These are phyloP conservation scores for Pestalotiopsis sp. DNA, from an alignment of 2,329 filamentous ascomycete genomes.

Conservation along the genomic window DNA sequence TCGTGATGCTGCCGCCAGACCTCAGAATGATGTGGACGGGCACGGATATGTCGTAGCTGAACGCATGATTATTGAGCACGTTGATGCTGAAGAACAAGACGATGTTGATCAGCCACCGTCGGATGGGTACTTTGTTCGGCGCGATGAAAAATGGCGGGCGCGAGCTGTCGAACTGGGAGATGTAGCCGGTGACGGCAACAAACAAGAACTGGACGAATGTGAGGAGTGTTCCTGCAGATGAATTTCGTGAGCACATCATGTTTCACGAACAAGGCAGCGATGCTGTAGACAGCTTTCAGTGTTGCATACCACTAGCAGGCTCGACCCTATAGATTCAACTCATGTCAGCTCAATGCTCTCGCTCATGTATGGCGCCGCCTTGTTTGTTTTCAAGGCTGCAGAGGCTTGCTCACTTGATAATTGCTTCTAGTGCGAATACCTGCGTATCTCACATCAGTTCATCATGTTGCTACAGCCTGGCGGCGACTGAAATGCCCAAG, in stretches of 20 bases:
- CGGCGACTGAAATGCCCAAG: background rate
- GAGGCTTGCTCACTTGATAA: conserved; percentile 74
- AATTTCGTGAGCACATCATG: conserved; percentile 14
- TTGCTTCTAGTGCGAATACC: conserved; percentile 95
- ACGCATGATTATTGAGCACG: conserved; percentile 95
- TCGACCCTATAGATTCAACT: conserved; percentile 64
- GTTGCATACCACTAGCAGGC: conserved; percentile 72
- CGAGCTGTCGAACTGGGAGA: conserved; percentile 71
- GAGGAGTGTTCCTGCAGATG: conserved; percentile 72
- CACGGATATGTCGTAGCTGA: conserved; percentile 94
- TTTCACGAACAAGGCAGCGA: background rate
- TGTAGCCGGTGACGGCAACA: conserved; percentile 76
- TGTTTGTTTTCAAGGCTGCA: background rate
- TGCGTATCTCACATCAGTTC: conserved; percentile 42
- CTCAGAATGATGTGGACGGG: conserved; percentile 96
- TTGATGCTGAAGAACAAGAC: conserved; percentile 92
- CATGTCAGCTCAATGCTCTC: conserved; percentile 17
- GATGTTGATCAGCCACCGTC: conserved; percentile 87
- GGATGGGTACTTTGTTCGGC: conserved; percentile 78
- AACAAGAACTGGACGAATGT: conserved; percentile 91
- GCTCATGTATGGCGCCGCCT: background rate
- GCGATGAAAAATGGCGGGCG: conserved; percentile 74
- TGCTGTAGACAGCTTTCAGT: conserved; percentile 13
- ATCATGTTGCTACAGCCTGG: conserved; percentile 14
- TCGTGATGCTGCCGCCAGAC: conserved; percentile 93